Percentiles rank a stretch among this genome's conserved stretches.
phyloP scores from a whole-genome alignment of 208 protist species.

The Entamoeba invadens region DNA sequence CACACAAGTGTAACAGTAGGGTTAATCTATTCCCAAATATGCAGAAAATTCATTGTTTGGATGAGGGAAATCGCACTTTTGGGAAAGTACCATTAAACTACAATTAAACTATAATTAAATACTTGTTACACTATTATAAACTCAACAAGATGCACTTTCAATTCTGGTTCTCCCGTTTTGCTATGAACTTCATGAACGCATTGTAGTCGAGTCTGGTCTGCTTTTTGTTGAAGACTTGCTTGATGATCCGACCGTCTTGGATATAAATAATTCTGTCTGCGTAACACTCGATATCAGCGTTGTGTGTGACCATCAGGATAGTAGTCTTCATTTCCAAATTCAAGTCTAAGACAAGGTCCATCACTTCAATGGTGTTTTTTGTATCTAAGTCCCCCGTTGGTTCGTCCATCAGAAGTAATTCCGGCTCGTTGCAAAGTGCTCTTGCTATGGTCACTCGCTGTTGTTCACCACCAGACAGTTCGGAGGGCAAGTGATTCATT shows the following conservation, averaged over 20 bases:
- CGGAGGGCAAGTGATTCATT: constrained; percentile 69
- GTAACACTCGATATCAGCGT: not conserved
- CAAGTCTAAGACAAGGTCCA: not conserved
- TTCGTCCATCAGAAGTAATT: constrained; percentile 65
- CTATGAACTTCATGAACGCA: not conserved
- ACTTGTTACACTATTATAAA: no score
- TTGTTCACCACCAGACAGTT: constrained; percentile 77
- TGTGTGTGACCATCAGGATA: not conserved
- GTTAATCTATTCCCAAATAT: no score
- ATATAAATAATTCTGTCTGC: not conserved
- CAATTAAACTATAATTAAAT: no score
- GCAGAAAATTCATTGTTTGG: no score
- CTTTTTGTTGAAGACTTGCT: not conserved
- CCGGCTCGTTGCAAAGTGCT: constrained; percentile 71
- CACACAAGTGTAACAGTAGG: no score
- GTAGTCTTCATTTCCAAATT: not conserved
- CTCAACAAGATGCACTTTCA: no score
- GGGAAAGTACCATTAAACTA: no score
- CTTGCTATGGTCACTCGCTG: constrained; percentile 46
- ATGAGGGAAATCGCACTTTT: no score
- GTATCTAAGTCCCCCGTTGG: not conserved
- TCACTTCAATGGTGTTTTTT: not conserved
- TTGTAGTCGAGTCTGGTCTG: not conserved
- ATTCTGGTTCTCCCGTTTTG: not conserved
- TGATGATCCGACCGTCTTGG: not conserved